These are phyloP conservation scores for Pseudodiploospora longispora DNA, from an alignment of 2,329 filamentous ascomycete genomes.

Conservation along the genomic window DNA sequence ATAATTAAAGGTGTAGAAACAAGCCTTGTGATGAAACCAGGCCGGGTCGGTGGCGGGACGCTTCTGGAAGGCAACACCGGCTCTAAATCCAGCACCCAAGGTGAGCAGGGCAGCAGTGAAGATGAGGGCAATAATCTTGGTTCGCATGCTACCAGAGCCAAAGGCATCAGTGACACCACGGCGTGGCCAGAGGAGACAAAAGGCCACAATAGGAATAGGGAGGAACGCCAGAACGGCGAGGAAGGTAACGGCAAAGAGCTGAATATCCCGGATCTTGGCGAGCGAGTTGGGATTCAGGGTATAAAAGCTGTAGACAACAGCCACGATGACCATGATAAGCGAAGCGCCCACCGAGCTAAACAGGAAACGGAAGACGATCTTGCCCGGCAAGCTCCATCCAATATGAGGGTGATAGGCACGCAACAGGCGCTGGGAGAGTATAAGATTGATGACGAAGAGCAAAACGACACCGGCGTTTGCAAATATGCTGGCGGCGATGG, in stretches of 20 bases:
- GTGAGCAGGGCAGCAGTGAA: constrained; percentile 51
- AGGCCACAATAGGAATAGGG: constrained; percentile 46
- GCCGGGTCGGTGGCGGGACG: constrained; percentile 47
- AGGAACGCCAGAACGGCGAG: constrained; percentile 49
- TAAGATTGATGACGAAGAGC: constrained; percentile 68
- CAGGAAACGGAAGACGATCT: constrained; percentile 46
- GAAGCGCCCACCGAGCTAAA: constrained; percentile 50
- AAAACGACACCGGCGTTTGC: constrained; percentile 66
- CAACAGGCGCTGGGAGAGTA: constrained; percentile 68
- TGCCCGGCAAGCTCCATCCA: constrained; percentile 56
- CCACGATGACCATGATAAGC: constrained; percentile 58
- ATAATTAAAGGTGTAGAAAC: constrained; percentile 78
- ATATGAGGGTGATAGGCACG: constrained; percentile 62
- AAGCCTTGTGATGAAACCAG: constrained; percentile 62
- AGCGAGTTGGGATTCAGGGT: constrained; percentile 47
- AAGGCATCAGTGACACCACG: constrained; percentile 38
- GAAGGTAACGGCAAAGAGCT: constrained; percentile 59
- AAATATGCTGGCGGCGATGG: constrained; percentile 59
- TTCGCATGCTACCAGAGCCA: constrained; percentile 57
- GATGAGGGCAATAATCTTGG: constrained; percentile 59
- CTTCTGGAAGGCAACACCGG: constrained; percentile 47
- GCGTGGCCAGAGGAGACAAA: constrained; percentile 43
- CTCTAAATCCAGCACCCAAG: constrained; percentile 62
- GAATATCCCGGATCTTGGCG: constrained; percentile 50
- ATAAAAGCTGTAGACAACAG: constrained; percentile 58